phyloP scores from a whole-genome alignment of 2,329 filamentous ascomycete species.

The Botrytis aclada region DNA sequence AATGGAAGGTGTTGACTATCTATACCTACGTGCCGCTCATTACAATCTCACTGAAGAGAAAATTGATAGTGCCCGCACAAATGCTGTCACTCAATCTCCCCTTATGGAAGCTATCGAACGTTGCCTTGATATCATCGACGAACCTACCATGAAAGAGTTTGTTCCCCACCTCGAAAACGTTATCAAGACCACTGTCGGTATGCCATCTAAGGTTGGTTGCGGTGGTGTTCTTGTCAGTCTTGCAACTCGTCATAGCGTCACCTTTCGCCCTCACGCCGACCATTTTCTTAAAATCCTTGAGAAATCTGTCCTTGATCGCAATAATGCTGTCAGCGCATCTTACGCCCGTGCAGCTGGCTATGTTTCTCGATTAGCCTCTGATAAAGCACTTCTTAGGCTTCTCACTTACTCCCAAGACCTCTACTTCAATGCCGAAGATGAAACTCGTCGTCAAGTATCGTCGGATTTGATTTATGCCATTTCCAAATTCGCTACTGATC shows the following conservation, averaged over 20 bases:
- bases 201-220: constrained; percentile 92
- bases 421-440: constrained; percentile 81
- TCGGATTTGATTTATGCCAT: constrained; percentile 81
- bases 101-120: constrained; percentile 91
- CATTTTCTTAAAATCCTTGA: constrained; percentile 74
- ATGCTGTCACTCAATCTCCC: constrained; percentile 78
- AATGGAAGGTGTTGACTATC: constrained; percentile 84
- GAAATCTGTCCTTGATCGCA: constrained; percentile 82
- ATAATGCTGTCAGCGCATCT: constrained; percentile 86
- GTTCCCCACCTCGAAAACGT: constrained; percentile 70
- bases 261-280: constrained; percentile 73
- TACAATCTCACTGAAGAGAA: constrained; percentile 84
- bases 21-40: constrained; percentile 82
- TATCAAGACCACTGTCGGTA: constrained; percentile 81
- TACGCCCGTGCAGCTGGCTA: constrained; percentile 89
- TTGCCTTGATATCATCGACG: constrained; percentile 80
- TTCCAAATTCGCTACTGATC: constrained; percentile 83
- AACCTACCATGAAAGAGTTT: constrained; percentile 70
- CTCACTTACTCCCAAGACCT: constrained; percentile 57
- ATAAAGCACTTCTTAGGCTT: constrained; percentile 50
- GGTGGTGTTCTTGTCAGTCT: constrained; percentile 81
- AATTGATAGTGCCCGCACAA: constrained; percentile 82
- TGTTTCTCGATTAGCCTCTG: constrained; percentile 60
- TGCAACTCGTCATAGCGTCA: constrained; percentile 71
- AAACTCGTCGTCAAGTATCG: constrained; percentile 68